Evolutionary conservation across 2,329 filamentous ascomycete genomes (phyloP), one percentile per base, ranked within the genome.

Genomic region (Aspergillus sp.): DNA sequence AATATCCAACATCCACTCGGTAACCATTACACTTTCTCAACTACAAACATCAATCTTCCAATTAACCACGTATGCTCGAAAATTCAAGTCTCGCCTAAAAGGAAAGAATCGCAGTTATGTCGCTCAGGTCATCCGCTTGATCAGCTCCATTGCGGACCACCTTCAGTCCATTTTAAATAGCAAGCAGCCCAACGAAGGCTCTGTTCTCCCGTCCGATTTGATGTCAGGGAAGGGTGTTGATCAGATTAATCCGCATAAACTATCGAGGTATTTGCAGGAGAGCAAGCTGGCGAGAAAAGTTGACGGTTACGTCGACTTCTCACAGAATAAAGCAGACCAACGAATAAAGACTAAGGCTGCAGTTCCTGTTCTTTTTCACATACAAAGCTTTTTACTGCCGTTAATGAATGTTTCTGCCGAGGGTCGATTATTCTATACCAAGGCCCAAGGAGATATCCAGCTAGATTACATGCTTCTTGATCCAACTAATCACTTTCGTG

Each of bases 201-300:
- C 88, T 27, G 86, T 93, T 0, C 83, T 89, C 44, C 77, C 89
- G 15, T 88, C 87, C 19, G 83, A 87, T 5, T 80, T 99, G 1
- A 86, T 97, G 63, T 83, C 87, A 22, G 87, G 87, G 39, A 96
- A 96, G 70, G 91, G 91, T 0, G 89, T 95, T 22, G 95, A 99
- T 69, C 93, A 98, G 69, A 93, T 99, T 76, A 96, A 98, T 67
- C 83, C 97, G 30, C 93, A 90, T 75, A 93, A 95, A 70, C 81
- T 99, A 13, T 87, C 93, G 33, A 83, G 86, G 44, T 98, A 98
- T 72, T 84, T 99, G 4, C 89, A 93, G 68, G 89, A 95, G 62
- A 97, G 93, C 61, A 97, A 96, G 68, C 79, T 99, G 12, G 93
- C 93, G 1, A 89, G 93, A 62, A 99, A 99, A 73, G 90, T 98